A percentile compares a stretch with the other conserved stretches of the same genome.
These are phyloP conservation scores for Candida vaughaniae DNA, from an alignment of 805 yeast genomes.

Conservation along the genomic window DNA sequence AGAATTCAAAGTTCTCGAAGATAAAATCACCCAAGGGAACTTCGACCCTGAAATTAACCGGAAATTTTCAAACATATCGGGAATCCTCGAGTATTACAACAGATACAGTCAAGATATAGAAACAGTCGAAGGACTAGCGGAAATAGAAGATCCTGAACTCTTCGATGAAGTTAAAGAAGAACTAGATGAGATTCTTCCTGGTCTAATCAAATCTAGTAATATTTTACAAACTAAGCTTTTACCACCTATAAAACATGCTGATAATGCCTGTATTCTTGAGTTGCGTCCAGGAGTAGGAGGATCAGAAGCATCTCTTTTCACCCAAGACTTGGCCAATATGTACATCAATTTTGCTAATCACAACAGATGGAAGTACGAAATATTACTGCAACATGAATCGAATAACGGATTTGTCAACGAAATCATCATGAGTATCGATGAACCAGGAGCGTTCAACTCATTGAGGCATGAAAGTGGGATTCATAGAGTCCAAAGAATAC, in stretches of 20 bases:
- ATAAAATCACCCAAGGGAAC: slow-evolving; percentile 24
- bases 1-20: slow-evolving; percentile 29
- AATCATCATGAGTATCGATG: slow-evolving; percentile 62
- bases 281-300: slow-evolving; percentile 97
- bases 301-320: slow-evolving; percentile 84
- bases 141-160: slow-evolving; percentile 42
- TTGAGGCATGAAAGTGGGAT: slow-evolving; percentile 90
- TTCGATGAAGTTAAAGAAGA: slow-evolving; percentile 62
- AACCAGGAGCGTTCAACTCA: slow-evolving; percentile 71
- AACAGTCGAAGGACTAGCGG: slow-evolving; percentile 23
- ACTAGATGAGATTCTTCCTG: slow-evolving; percentile 45
- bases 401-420: slow-evolving; percentile 75
- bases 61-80: slow-evolving; percentile 31
- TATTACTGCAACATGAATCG: slow-evolving; percentile 57
- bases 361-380: slow-evolving; percentile 64
- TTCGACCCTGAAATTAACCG: slow-evolving; percentile 35
- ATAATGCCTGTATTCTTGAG: slow-evolving; percentile 77
- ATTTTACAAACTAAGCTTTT: slow-evolving; percentile 58
- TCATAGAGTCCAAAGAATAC: slow-evolving; percentile 92
- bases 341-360: slow-evolving; percentile 67
- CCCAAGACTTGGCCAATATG: slow-evolving; percentile 79
- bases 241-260: slow-evolving; percentile 76
- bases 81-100: slow-evolving; percentile 31
- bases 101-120: slow-evolving; percentile 26
- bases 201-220: slow-evolving; percentile 40